A percentile compares a stretch with the other conserved stretches of the same genome.
Conservation (phyloP, 2,329 filamentous ascomycete species). For the Sporothrix brunneoviolacea region DNA sequence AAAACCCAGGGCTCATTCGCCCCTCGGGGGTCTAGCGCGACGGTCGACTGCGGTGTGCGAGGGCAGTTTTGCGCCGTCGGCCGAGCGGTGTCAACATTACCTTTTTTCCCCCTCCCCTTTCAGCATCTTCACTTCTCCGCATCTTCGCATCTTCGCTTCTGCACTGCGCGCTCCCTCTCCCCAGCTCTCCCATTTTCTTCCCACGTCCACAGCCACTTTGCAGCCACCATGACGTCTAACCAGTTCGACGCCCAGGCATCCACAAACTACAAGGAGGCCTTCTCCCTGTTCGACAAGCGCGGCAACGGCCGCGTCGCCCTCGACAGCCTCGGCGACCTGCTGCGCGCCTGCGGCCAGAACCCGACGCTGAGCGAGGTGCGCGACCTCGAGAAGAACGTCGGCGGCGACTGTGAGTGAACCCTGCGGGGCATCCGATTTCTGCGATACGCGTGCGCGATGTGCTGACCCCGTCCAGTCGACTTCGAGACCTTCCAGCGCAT, state of each 20-base stretch:
- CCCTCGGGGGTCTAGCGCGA: neutral
- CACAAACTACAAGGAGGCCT: slow-evolving; percentile 99
- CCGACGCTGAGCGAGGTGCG: slow-evolving; percentile 88
- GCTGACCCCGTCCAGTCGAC: slow-evolving; percentile 59
- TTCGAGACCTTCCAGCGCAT: slow-evolving; percentile 96
- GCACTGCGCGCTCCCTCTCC: neutral
- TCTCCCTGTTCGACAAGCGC: slow-evolving; percentile 99
- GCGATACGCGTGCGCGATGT: too few species aligned
- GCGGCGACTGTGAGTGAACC: slow-evolving; percentile 75
- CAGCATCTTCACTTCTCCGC: neutral
- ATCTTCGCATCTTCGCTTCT: neutral
- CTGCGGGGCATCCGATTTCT: too few species aligned
- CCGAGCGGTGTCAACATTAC: slow-evolving; percentile 6
- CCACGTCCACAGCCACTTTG: neutral
- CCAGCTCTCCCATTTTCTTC: neutral
- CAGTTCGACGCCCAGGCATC: slow-evolving; percentile 54
- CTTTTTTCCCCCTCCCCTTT: neutral
- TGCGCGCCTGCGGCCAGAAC: slow-evolving; percentile 96
- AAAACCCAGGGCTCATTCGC: slow-evolving; percentile 1
- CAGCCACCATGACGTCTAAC: slow-evolving; percentile 45
- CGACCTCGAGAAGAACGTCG: slow-evolving; percentile 85
- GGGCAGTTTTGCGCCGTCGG: neutral
- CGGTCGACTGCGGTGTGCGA: neutral
- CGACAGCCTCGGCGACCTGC: slow-evolving; percentile 83
- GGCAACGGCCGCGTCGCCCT: slow-evolving; percentile 86